These are phyloP conservation scores for Ophiostoma populinum DNA, from an alignment of 2,329 filamentous ascomycete species.

Conservation along the genomic window DNA sequence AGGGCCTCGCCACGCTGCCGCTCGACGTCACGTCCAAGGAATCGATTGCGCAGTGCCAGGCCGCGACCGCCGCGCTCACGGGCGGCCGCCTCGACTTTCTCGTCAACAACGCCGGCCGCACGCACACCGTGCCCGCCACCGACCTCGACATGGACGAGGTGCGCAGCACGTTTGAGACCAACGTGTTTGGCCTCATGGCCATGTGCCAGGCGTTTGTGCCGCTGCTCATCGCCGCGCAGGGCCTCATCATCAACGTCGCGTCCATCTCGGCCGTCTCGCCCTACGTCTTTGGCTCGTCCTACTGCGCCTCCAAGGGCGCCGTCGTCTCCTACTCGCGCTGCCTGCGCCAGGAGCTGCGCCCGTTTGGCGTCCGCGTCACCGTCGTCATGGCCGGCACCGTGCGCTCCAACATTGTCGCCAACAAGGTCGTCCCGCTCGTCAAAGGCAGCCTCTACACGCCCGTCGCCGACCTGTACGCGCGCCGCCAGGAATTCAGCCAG, in stretches of 20 bases:
- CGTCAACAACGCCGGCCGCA: conserved; percentile 40
- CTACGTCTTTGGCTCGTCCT: conserved; percentile 35
- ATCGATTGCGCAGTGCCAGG: conserved; percentile 31
- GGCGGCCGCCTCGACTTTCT: conserved; percentile 38
- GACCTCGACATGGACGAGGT: conserved; percentile 35
- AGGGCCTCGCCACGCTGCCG: conserved; percentile 30
- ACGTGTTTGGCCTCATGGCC: conserved; percentile 40
- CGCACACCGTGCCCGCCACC: conserved; percentile 31
- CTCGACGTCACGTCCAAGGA: conserved; percentile 36
- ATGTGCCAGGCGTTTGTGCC: conserved; percentile 33
- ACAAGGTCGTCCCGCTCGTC: conserved; percentile 24
- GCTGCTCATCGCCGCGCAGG: conserved; percentile 30
- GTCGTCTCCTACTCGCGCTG: conserved; percentile 34
- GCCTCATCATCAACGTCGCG: conserved; percentile 37
- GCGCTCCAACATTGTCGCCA: conserved; percentile 29
- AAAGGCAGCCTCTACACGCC: conserved; percentile 28
- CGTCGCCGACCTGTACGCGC: conserved; percentile 27
- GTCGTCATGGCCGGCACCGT: conserved; percentile 38
- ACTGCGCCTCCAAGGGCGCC: conserved; percentile 38
- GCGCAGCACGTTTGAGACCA: conserved; percentile 36
- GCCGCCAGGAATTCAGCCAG: conserved; percentile 30
- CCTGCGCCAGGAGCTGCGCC: conserved; percentile 34
- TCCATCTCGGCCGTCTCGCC: conserved; percentile 32
- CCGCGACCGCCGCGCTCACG: conserved; percentile 28
- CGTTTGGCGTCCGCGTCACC: conserved; percentile 39